phyloP scores from a whole-genome alignment of 192 early-diverging fungal species.

The Rhizoclosmatium globosum region DNA sequence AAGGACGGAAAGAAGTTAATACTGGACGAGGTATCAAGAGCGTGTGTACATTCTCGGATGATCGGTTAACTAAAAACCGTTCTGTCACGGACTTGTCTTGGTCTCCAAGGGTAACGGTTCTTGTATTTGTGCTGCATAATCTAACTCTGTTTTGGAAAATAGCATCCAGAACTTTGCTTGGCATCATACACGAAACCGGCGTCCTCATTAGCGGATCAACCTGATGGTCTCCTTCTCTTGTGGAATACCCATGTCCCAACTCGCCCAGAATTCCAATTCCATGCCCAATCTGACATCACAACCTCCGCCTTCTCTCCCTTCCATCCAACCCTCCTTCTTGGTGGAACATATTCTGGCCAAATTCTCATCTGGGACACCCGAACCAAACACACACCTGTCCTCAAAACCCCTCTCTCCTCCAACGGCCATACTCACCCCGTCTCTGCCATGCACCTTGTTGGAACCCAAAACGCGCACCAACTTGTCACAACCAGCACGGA shows the following conservation, averaged over 20 bases:
- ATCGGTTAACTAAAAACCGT: slow-evolving; percentile 84
- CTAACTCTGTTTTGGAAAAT: background rate
- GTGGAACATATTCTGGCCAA: slow-evolving; percentile 98
- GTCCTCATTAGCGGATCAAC: slow-evolving; percentile 78
- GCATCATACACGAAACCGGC: slow-evolving; percentile 94
- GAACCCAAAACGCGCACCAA: slow-evolving; percentile 95
- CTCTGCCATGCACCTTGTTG: slow-evolving; percentile 87
- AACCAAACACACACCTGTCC: slow-evolving; percentile 82
- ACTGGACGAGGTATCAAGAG: slow-evolving; percentile 76
- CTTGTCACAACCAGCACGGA: slow-evolving; percentile 94
- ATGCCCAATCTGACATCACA: slow-evolving; percentile 89
- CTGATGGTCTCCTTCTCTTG: slow-evolving; percentile 92
- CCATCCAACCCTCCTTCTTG: slow-evolving; percentile 91
- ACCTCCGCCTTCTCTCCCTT: slow-evolving; percentile 90
- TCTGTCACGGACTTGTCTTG: slow-evolving; percentile 93
- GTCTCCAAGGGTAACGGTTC: slow-evolving; percentile 75
- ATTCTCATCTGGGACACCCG: slow-evolving; percentile 98
- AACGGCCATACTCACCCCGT: slow-evolving; percentile 98
- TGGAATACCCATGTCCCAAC: slow-evolving; percentile 92
- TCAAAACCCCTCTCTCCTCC: slow-evolving; percentile 92
- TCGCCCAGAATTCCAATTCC: slow-evolving; percentile 95
- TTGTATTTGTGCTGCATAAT: background rate
- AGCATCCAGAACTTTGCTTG: slow-evolving; percentile 89
- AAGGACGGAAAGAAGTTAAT: slow-evolving; percentile 54
- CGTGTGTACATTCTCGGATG: slow-evolving; percentile 78